Evolutionary conservation across 495 filamentous ascomycete genomes (phyloP).

Genomic region (Achaetomiella virescens): DNA sequence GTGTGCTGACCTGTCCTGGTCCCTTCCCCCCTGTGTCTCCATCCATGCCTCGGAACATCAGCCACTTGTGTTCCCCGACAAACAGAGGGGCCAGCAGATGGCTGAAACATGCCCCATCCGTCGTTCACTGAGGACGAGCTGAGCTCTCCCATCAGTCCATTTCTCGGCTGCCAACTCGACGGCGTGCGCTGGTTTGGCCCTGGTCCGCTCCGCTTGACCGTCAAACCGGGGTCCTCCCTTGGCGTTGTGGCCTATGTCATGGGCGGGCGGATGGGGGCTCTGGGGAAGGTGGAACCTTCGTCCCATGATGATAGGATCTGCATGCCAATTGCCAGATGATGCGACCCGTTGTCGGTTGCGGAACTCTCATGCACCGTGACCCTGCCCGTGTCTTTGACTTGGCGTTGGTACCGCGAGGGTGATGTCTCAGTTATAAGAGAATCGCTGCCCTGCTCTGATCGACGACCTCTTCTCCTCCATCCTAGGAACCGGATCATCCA

Average conservation of each 20-base stretch:
- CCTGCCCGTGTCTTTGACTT: conserved; percentile 3
- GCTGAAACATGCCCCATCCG: background rate
- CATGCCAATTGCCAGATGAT: conserved; percentile 15
- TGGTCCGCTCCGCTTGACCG: background rate
- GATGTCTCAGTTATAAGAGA: conserved; percentile 12
- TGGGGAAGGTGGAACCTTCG: conserved; percentile 6
- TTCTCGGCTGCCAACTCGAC: background rate
- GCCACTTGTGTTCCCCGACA: conserved; percentile 5
- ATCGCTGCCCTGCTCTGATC: background rate
- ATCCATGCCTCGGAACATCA: background rate
- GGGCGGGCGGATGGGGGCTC: background rate
- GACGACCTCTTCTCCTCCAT: background rate
- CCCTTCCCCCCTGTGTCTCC: background rate
- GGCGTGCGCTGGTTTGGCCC: background rate
- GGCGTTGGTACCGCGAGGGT: background rate
- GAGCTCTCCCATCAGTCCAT: background rate
- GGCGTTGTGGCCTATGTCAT: background rate
- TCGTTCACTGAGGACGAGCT: background rate
- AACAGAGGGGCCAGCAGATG: background rate
- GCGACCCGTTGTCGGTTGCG: conserved; percentile 2
- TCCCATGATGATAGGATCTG: conserved; percentile 9
- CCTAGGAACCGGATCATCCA: background rate
- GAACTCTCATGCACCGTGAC: conserved; percentile 7
- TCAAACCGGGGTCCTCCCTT: background rate
- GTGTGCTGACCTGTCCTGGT: background rate